Evolutionary conservation across 2,329 filamentous ascomycete genomes (phyloP), one percentile per base, ranked within the genome.

Genomic region (Cercospora berteroae): DNA sequence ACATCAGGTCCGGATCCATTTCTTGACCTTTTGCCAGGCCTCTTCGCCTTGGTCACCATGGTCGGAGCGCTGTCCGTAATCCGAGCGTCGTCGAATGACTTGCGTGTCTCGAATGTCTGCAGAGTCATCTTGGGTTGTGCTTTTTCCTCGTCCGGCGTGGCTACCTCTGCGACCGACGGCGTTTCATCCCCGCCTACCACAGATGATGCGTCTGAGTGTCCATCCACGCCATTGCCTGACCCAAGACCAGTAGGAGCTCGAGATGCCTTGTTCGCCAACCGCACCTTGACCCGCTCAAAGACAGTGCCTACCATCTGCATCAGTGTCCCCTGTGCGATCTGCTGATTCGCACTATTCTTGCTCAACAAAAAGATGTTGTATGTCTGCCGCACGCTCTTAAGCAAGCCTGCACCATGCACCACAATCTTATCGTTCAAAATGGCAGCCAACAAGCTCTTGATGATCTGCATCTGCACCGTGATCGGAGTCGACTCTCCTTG

Each of bases 221-320:
- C 65, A 12, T 74, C 74, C 6, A 67, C 33, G 16, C 70, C 79
- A 57, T 81, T 80, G 27, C 69, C 69, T 12, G 78, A 76, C 71
- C 77, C 83, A 60, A 75, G 82, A 73, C 78, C 82, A 67, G 80
- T 81, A 12, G 77, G 82, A 72, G 86, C 74, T 20, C 93, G 87
- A 39, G 91, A 85, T 77, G 97, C 94, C 79, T 97, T 97, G 83
- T 93, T 88, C 67, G 94, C 90, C 69, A 99, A 82, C 63, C 95
- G 87, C 1, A 87, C 87, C 81, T 95, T 96, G 71, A 99, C 94
- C 69, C 95, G 85, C 80, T 99, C 95, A 75, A 99, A 99, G 3
- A 99, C 95, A 1, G 94, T 98, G 71, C 94, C 94, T 44, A 98
- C 93, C 95, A 99, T 99, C 81, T 99, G 95, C 3, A 94, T 97